A percentile compares a stretch with the other conserved stretches of the same genome.
These are phyloP conservation scores for Crucihimalaya himalaica DNA, from an alignment of 345 rosid genomes.

Conservation along the genomic window DNA sequence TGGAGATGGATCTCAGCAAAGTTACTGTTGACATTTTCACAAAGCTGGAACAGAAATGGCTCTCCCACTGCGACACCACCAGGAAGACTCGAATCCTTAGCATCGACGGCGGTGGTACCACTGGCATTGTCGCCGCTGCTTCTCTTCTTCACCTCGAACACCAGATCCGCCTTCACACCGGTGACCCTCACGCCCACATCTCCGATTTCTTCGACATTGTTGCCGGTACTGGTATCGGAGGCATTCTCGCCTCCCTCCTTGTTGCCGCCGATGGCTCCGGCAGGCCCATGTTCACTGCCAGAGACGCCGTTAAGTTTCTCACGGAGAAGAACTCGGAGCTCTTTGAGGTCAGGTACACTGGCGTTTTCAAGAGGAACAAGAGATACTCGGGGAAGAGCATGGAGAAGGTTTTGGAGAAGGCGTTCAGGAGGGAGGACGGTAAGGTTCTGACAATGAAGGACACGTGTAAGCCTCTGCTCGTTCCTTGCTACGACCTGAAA, in stretches of 20 bases:
- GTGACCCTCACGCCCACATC: conserved; percentile 68
- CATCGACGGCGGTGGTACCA: conserved; percentile 88
- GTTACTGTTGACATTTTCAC: conserved; percentile 90
- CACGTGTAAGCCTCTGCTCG: conserved; percentile 92
- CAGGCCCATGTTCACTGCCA: conserved; percentile 70
- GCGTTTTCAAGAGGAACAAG: conserved; percentile 49
- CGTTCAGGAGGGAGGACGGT: conserved; percentile 65
- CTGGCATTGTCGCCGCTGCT: conserved; percentile 68
- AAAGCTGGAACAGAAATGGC: conserved; percentile 89
- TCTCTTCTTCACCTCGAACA: conserved; percentile 74
- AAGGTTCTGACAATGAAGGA: conserved; percentile 69
- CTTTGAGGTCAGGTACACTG: conserved; percentile 47
- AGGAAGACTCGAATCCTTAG: conserved; percentile 74
- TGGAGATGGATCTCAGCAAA: conserved; percentile 79
- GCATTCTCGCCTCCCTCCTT: conserved; percentile 69
- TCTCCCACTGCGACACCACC: conserved; percentile 70
- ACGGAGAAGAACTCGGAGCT: conserved; percentile 54
- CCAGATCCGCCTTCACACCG: conserved; percentile 78
- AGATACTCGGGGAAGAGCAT: conserved; percentile 71
- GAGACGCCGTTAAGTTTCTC: conserved; percentile 62
- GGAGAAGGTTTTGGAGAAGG: conserved; percentile 64
- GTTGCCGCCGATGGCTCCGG: conserved; percentile 76
- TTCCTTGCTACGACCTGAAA: conserved; percentile 93
- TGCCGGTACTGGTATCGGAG: conserved; percentile 90
- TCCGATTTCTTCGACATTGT: conserved; percentile 89